Conservation (phyloP, 805 yeast species). For the Spathaspora passalidarum region DNA sequence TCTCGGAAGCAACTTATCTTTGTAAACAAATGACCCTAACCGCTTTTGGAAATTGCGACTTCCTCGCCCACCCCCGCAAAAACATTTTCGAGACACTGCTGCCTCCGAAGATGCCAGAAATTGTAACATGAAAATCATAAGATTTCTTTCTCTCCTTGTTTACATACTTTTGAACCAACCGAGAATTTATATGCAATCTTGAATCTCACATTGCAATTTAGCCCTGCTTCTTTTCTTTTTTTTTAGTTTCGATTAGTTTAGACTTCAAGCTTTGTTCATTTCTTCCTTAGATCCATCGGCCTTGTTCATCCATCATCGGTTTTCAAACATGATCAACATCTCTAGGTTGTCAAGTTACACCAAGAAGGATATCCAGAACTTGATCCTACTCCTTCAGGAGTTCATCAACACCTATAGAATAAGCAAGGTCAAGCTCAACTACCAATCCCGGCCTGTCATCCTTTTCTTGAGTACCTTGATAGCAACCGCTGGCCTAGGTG, state of each 20-base stretch:
- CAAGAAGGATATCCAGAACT: constrained; percentile 31
- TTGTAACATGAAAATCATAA: too few species aligned
- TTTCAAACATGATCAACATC: constrained; percentile 29
- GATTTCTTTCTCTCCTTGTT: too few species aligned
- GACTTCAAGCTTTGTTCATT: too few species aligned
- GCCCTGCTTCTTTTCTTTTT: background rate
- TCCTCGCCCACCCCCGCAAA: background rate
- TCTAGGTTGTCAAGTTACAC: constrained; percentile 31
- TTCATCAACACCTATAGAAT: constrained; percentile 33
- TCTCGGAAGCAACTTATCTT: too few species aligned
- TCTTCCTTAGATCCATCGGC: background rate
- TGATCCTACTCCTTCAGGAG: constrained; percentile 33
- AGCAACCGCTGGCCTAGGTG: constrained; percentile 40
- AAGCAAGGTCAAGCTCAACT: constrained; percentile 36
- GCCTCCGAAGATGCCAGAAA: background rate
- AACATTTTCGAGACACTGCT: background rate
- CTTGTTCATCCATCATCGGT: background rate
- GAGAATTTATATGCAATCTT: background rate
- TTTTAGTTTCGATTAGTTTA: background rate
- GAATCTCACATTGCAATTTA: background rate
- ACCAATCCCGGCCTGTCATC: constrained; percentile 40
- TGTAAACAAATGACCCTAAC: background rate
- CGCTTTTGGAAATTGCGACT: background rate
- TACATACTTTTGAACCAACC: too few species aligned
- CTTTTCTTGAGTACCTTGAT: constrained; percentile 38